phyloP scores from a whole-genome alignment of 345 rosid species.

The Tarenaya hassleriana region DNA sequence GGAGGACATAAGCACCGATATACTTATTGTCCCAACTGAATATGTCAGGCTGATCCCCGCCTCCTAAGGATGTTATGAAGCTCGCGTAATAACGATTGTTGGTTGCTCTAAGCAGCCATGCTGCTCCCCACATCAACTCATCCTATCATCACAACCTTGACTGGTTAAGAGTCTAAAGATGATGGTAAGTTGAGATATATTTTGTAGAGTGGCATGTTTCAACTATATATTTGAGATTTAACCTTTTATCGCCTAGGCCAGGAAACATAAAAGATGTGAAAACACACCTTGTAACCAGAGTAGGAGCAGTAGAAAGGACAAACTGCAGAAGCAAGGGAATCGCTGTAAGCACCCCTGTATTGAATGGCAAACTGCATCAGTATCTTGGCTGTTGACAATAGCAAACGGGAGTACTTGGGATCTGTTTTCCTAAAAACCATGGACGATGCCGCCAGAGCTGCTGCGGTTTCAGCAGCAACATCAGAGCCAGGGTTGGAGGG shows the following conservation, averaged over 20 bases:
- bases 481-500: constrained; percentile 82
- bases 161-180: background rate
- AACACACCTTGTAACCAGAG: constrained; percentile 67
- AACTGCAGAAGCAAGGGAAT: constrained; percentile 59
- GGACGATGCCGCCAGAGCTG: constrained; percentile 72
- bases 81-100: constrained; percentile 45
- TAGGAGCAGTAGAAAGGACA: constrained; percentile 91
- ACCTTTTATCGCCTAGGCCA: background rate
- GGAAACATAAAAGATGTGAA: background rate
- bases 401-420: constrained; percentile 46
- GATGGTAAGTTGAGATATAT: background rate
- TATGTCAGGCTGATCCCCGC: constrained; percentile 59
- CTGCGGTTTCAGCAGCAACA: constrained; percentile 82
- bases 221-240: background rate
- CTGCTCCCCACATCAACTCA: constrained; percentile 82
- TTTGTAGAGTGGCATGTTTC: background rate
- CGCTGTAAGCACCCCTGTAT: constrained; percentile 68
- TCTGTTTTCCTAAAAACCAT: constrained; percentile 65
- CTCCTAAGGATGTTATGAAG: constrained; percentile 56
- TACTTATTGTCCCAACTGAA: constrained; percentile 93
- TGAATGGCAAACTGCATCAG: constrained; percentile 75
- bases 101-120: constrained; percentile 83
- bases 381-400: constrained; percentile 51
- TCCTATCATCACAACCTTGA: constrained; percentile 38
- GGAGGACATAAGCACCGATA: constrained; percentile 75